Percentiles rank a stretch among this genome's conserved stretches.
phyloP scores from a whole-genome alignment of 805 yeast genomes.

The Metschnikowia lochheadii region DNA sequence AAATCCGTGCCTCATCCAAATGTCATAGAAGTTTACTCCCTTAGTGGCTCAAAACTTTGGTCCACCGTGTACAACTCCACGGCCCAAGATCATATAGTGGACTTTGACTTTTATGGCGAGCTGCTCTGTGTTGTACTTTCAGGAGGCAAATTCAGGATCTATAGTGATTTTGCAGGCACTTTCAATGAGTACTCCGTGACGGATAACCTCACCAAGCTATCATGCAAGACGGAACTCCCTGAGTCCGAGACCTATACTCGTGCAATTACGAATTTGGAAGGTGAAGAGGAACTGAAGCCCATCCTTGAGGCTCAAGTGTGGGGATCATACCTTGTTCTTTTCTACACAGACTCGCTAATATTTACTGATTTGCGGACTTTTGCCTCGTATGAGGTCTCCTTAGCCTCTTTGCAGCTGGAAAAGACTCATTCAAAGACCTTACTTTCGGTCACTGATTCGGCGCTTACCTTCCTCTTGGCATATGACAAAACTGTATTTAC shows the following conservation, averaged over 20 bases:
- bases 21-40: conserved; percentile 34
- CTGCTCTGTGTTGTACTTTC: conserved; percentile 53
- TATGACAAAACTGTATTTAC: conserved; percentile 26
- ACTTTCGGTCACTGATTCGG: conserved; percentile 10
- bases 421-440: conserved; percentile 22
- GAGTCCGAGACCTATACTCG: neutral
- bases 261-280: conserved; percentile 33
- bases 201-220: conserved; percentile 14
- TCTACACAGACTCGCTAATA: conserved; percentile 31
- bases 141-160: conserved; percentile 51
- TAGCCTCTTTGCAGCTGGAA: conserved; percentile 18
- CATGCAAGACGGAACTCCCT: neutral
- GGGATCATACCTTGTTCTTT: conserved; percentile 42
- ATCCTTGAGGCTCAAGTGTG: conserved; percentile 30
- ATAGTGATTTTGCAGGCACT: conserved; percentile 63
- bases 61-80: conserved; percentile 35
- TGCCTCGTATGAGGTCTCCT: conserved; percentile 36
- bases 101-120: conserved; percentile 49
- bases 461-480: conserved; percentile 23
- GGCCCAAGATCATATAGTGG: conserved; percentile 51
- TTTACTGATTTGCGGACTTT: conserved; percentile 38
- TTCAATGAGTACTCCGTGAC: conserved; percentile 49
- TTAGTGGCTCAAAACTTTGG: conserved; percentile 34
- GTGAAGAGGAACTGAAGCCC: conserved; percentile 27
- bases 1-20: conserved; percentile 32